Evolutionary conservation across 257 asterid genomes (phyloP), one percentile per base, ranked within the genome.

Genomic region (Primulina tabacum): DNA sequence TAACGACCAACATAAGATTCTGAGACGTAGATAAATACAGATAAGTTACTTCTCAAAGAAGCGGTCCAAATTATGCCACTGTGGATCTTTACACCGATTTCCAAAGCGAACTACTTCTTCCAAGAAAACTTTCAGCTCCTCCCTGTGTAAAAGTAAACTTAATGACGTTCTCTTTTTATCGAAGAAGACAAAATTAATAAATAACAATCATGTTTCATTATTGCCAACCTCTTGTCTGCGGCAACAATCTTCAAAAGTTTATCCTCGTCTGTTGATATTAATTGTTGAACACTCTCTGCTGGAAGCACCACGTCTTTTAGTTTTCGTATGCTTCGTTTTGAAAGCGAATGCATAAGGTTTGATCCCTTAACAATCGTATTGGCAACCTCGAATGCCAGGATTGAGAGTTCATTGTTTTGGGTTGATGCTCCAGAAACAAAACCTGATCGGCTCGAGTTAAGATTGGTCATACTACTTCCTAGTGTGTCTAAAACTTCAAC

Each of bases 81-180:
- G 97, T 76, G 96, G 80, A 79, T 88, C 96, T 81, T 86, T 90
- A 82, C 97, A 90, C 29, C 86, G 88, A 80, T 88, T 85, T 57
- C 97, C 97, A 74, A 90, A 90, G 57, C 97, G 93, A 64, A 90
- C 82, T 18, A 90, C 87, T 84, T 90, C 97, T 77, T 87, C 92
- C 2, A 88, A 62, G 62, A 90, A 88, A 72, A 88, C 74, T 71
- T 83, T 83, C 73, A 90, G 85, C 85, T 90, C 97, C 73, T 88
- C 93, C 81, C 97, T 90, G 77, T 60, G 21, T 16, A 50, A 50
- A 50, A 16, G 21, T 16, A 50, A 50, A 14, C 57, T 50, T 17
- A 17, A 50, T 1, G 21, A 5, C 5, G 57, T 5, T 17, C 21
- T 50, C 57, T 17, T 50, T 50, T 50, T 4, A 50, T 16, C 8